Percentiles rank a stretch among this genome's conserved stretches.
phyloP scores from a whole-genome alignment of 805 yeast species.

The Saturnispora saitoi region DNA sequence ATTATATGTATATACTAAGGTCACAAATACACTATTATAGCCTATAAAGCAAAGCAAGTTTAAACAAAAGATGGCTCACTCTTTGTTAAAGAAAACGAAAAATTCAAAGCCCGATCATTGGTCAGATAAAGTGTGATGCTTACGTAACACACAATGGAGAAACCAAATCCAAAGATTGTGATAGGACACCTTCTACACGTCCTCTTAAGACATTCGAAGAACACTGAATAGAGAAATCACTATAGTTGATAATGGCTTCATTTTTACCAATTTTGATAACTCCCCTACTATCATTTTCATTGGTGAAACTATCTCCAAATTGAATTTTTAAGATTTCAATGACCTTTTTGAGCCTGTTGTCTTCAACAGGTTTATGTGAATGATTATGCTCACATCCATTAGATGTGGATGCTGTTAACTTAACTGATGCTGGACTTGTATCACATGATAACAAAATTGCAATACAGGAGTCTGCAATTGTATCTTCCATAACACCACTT shows the following conservation, averaged over 20 bases:
- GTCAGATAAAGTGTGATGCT: neutral
- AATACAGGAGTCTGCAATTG: conserved; percentile 88
- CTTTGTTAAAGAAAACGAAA: neutral
- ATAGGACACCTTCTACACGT: conserved; percentile 72
- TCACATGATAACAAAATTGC: conserved; percentile 89
- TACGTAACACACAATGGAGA: conserved; percentile 56
- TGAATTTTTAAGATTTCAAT: conserved; percentile 51
- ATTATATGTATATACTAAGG: neutral
- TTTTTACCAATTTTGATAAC: conserved; percentile 63
- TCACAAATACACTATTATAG: neutral
- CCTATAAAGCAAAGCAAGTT: neutral
- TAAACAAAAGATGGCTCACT: neutral
- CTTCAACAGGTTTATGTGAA: conserved; percentile 16
- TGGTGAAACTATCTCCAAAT: conserved; percentile 68
- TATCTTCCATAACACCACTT: conserved; percentile 81
- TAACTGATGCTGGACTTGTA: conserved; percentile 91
- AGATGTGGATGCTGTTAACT: conserved; percentile 58
- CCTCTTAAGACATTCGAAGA: conserved; percentile 68
- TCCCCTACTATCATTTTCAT: conserved; percentile 40
- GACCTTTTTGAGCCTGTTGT: neutral
- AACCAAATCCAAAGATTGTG: conserved; percentile 68
- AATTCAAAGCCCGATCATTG: conserved; percentile 8
- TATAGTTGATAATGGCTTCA: conserved; percentile 61
- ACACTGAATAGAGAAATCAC: conserved; percentile 58
- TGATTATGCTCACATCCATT: conserved; percentile 40